Base-by-base conservation (phyloP, 495 filamentous ascomycete genomes). In the Penicillium pulvis region DNA sequence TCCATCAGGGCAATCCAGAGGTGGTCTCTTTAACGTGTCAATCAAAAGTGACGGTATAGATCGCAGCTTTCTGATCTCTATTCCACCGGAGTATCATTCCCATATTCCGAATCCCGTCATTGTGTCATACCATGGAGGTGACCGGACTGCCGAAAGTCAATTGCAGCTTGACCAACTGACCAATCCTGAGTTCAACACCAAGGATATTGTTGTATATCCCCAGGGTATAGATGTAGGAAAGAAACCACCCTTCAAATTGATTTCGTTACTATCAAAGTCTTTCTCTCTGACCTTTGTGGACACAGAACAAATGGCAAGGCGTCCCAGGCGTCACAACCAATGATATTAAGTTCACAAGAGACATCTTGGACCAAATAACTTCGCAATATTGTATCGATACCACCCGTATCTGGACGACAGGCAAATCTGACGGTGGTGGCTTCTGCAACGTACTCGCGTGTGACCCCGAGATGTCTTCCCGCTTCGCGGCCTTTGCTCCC, bases 171-270 rank as follows among this genome's bases (percentile, higher is more conserved):
- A 53, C 36, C 51, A 53, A 17, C 16, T 53, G 30, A 53, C 51
- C 20, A 53, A 53, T 17, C 51, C 51, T 1, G 36, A 53, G 16
- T 53, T 42, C 20, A 53, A 53, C 23, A 42, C 19, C 0, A 26
- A 12, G 24, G 39, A 17, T 16, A 16, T 53, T 31, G 51, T 53
- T 16, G 20, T 53, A 0, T 53, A 53, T n/a, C 51, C 51, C 8
- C 51, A 53, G 23, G 51, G 51, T 1, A 44, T 53, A 12, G 36
- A 53, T 42, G 51, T 53, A 53, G 44, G 51, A 26, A 36, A 30
- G 11, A 30, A 23, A 23, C 20, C 20, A 1, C 20, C 30, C 30
- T 20, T 35, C 17, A 8, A 46, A 20, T 20, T 46, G 4, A 23
- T 52, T 51, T 19, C 4, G 14, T 24, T 5, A 9, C 23, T 39